These are phyloP conservation scores for Phylloporus sp. DNA, from an alignment of 768 basidiomycete species.

Conservation along the genomic window DNA sequence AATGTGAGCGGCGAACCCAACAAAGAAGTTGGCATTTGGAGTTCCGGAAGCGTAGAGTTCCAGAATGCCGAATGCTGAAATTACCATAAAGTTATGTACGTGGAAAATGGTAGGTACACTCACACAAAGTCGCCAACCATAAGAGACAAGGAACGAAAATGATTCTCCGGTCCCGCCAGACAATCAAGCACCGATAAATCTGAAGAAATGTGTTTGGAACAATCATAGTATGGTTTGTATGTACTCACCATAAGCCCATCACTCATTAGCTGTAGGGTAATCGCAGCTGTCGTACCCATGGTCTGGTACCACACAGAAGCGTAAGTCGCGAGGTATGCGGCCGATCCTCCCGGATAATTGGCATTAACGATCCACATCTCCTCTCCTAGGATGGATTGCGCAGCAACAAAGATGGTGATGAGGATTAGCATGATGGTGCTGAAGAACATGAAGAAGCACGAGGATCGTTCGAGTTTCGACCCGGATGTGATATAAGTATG, in stretches of 20 bases:
- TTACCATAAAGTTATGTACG: neutral
- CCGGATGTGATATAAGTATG: neutral
- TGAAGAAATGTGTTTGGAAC: too few species aligned
- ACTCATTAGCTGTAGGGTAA: constrained; percentile 27
- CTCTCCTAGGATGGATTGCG: constrained; percentile 19
- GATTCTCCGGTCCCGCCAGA: constrained; percentile 23
- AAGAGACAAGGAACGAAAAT: constrained; percentile 10
- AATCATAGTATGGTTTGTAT: too few species aligned
- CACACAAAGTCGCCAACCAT: constrained; percentile 4
- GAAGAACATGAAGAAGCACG: constrained; percentile 11
- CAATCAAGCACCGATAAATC: constrained; percentile 31
- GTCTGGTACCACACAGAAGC: constrained; percentile 23
- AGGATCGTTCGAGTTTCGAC: neutral
- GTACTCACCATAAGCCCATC: constrained; percentile 32
- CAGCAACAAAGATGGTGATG: constrained; percentile 24
- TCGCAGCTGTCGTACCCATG: constrained; percentile 23
- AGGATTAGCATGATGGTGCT: constrained; percentile 18
- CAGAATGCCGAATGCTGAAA: constrained; percentile 6
- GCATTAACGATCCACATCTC: constrained; percentile 32
- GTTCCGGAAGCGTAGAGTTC: constrained; percentile 3
- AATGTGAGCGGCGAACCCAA: constrained; percentile 7
- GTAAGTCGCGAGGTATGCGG: constrained; percentile 25
- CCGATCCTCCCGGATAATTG: constrained; percentile 31
- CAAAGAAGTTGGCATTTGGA: constrained; percentile 4
- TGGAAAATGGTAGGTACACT: neutral